These are phyloP conservation scores for Urochloa ruziziensis DNA, from an alignment of 176 grass and related monocot species.

Conservation along the genomic window DNA sequence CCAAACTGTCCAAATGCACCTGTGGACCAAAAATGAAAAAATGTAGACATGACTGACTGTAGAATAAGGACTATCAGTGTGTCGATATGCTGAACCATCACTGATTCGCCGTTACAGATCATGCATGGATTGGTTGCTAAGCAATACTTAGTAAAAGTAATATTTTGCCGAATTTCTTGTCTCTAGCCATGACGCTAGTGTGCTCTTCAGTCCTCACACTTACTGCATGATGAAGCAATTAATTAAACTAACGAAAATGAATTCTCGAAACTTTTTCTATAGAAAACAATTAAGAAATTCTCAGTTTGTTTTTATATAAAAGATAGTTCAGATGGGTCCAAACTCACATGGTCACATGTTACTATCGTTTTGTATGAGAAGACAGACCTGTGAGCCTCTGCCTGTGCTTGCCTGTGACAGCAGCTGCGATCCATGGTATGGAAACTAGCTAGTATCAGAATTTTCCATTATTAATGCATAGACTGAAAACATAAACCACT, in stretches of 20 bases:
- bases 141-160: neutral
- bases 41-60: no score
- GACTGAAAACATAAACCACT: neutral
- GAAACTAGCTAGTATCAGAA: neutral
- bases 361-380: slow-evolving; percentile 1
- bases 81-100: no score
- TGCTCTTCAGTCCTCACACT: neutral
- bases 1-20: neutral
- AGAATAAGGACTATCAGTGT: neutral
- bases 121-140: neutral
- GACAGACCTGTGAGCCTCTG: neutral
- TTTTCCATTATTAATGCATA: neutral
- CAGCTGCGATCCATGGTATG: neutral
- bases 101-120: no score
- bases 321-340: neutral
- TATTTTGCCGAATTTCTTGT: neutral
- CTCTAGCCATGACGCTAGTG: neutral
- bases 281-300: no score
- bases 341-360: neutral
- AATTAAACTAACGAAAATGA: no score
- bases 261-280: no score
- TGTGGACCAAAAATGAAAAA: no score
- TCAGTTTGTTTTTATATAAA: no score
- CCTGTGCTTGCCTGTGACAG: neutral
- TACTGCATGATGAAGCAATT: no score